phyloP scores from a whole-genome alignment of 805 yeast genomes.

The Torulaspora franciscae region DNA sequence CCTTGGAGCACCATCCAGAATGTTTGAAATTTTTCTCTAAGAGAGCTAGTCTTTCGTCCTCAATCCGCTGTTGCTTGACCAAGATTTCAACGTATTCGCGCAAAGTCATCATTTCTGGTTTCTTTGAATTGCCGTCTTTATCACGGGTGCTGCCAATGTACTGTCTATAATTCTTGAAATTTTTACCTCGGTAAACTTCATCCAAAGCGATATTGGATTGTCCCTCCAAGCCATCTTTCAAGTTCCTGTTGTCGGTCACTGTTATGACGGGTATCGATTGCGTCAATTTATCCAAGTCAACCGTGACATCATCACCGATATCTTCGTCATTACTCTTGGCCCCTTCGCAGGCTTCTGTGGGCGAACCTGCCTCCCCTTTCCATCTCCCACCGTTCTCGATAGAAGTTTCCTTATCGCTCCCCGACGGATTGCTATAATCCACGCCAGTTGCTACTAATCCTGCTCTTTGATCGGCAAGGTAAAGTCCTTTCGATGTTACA shows the following conservation, averaged over 20 bases:
- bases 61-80: conserved; percentile 26
- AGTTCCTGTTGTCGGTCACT: conserved; percentile 22
- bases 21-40: conserved; percentile 25
- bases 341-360: background rate
- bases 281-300: conserved; percentile 22
- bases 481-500: background rate
- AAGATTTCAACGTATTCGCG: conserved; percentile 26
- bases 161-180: conserved; percentile 8
- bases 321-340: conserved; percentile 5
- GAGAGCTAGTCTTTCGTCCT: conserved; percentile 28
- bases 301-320: conserved; percentile 13
- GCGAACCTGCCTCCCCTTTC: background rate
- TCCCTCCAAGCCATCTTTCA: conserved; percentile 16
- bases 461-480: conserved; percentile 1
- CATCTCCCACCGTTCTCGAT: background rate
- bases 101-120: conserved; percentile 20
- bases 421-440: background rate
- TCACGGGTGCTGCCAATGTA: conserved; percentile 7
- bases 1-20: conserved; percentile 32
- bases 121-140: conserved; percentile 7
- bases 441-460: background rate
- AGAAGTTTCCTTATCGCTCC: background rate
- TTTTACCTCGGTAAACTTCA: conserved; percentile 14
- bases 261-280: conserved; percentile 25
- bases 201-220: conserved; percentile 26